A percentile compares a stretch with the other conserved stretches of the same genome.
These are phyloP conservation scores for Camillea tinctor DNA, from an alignment of 2,329 filamentous ascomycete genomes.

Conservation along the genomic window DNA sequence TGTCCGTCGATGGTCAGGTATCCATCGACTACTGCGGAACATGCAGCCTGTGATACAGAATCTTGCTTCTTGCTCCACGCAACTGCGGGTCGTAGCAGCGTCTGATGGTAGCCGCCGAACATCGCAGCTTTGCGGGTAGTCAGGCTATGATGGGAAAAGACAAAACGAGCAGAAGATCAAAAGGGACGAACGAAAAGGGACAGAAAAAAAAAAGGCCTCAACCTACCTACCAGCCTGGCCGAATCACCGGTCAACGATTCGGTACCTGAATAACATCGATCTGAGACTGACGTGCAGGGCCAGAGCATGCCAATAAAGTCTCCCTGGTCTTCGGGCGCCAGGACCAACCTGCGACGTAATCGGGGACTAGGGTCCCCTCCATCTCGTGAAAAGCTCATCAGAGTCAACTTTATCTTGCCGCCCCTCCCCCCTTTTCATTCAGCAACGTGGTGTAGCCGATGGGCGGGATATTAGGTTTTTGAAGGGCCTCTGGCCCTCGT, in stretches of 20 bases:
- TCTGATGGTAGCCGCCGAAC: constrained; percentile 29
- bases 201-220: constrained; percentile 3
- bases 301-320: background rate
- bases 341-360: background rate
- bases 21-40: constrained; percentile 22
- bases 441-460: background rate
- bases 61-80: constrained; percentile 22
- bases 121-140: constrained; percentile 17
- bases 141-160: background rate
- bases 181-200: background rate
- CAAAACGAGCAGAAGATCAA: background rate
- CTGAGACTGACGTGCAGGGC: constrained; percentile 9
- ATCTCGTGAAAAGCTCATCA: background rate
- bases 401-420: background rate
- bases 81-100: constrained; percentile 20
- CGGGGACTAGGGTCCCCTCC: background rate
- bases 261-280: constrained; percentile 16
- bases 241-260: background rate
- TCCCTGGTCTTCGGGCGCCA: background rate
- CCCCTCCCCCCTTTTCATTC: background rate
- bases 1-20: constrained; percentile 1
- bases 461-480: background rate
- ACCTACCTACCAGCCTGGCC: background rate
- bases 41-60: constrained; percentile 25
- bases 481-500: background rate